These are phyloP conservation scores for Coemansia sp. DNA, from an alignment of 192 early-diverging fungal species.

Conservation along the genomic window DNA sequence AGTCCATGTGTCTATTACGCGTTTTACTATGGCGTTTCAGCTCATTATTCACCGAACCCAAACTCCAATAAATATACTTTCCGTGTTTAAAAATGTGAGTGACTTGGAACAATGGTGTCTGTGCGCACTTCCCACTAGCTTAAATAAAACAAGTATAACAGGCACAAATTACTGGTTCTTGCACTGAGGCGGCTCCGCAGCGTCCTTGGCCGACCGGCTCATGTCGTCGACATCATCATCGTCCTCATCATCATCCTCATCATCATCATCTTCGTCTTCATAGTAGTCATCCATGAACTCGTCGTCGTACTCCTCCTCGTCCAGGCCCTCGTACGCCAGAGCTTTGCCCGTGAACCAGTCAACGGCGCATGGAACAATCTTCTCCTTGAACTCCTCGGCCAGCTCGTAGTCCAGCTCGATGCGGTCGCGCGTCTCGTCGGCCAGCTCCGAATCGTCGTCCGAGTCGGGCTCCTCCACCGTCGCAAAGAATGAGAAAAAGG, in stretches of 20 bases:
- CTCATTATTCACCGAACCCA: slow-evolving; percentile 52
- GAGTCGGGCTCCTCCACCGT: slow-evolving; percentile 72
- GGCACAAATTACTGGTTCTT: slow-evolving; percentile 45
- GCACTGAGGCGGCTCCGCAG: slow-evolving; percentile 55
- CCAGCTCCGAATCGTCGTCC: slow-evolving; percentile 71
- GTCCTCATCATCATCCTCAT: slow-evolving; percentile 43
- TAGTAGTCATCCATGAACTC: slow-evolving; percentile 48
- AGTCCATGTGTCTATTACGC: slow-evolving; percentile 77
- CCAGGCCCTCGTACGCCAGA: slow-evolving; percentile 66
- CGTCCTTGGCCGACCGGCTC: slow-evolving; percentile 51
- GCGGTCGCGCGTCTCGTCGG: slow-evolving; percentile 78
- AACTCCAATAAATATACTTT: neutral
- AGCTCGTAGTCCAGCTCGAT: slow-evolving; percentile 95
- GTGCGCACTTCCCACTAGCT: too few relatives aligned
- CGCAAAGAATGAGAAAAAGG: slow-evolving; percentile 97
- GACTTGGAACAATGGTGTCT: too few relatives aligned
- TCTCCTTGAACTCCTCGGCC: slow-evolving; percentile 98
- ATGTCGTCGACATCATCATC: slow-evolving; percentile 45
- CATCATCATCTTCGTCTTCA: slow-evolving; percentile 48
- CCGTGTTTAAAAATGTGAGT: too few relatives aligned
- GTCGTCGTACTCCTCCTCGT: slow-evolving; percentile 44
- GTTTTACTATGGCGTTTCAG: slow-evolving; percentile 79
- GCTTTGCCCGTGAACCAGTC: slow-evolving; percentile 99
- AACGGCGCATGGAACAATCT: slow-evolving; percentile 90
- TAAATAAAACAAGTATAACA: slow-evolving; percentile 7